Evolutionary conservation across 768 basidiomycete species (phyloP).

Genomic region (Rhizopogon rudus): DNA sequence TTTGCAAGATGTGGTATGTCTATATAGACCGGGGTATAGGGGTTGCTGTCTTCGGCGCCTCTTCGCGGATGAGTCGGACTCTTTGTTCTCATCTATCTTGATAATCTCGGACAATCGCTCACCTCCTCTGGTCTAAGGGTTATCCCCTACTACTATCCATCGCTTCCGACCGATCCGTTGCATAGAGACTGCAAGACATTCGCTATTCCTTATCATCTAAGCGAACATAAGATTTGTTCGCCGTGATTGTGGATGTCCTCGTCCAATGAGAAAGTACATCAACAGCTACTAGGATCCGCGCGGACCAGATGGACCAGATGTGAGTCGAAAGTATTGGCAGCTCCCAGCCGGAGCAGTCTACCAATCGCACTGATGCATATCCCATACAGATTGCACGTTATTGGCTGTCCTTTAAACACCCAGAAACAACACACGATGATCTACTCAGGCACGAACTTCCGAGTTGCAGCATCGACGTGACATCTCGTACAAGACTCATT

Average conservation of each 20-base stretch:
- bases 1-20: too few relatives aligned
- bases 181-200: background rate
- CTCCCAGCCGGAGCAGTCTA: background rate
- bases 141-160: background rate
- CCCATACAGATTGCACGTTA: conserved; percentile 10
- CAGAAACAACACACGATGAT: conserved; percentile 8
- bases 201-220: background rate
- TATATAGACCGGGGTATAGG: conserved; percentile 14
- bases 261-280: background rate
- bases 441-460: conserved; percentile 3
- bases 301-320: too few relatives aligned
- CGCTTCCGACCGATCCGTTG: background rate
- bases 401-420: conserved; percentile 16
- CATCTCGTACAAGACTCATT: too few relatives aligned
- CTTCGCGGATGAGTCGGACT: conserved; percentile 24
- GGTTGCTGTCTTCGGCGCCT: conserved; percentile 6
- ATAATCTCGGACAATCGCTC: background rate
- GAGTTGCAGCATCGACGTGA: too few relatives aligned
- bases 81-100: conserved; percentile 18
- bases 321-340: too few relatives aligned
- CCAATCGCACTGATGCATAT: background rate
- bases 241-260: background rate
- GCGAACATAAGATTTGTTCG: background rate
- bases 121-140: background rate
- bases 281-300: too few relatives aligned